These are phyloP conservation scores for Rhodotorula graminis DNA, from an alignment of 768 basidiomycete species.

Conservation along the genomic window DNA sequence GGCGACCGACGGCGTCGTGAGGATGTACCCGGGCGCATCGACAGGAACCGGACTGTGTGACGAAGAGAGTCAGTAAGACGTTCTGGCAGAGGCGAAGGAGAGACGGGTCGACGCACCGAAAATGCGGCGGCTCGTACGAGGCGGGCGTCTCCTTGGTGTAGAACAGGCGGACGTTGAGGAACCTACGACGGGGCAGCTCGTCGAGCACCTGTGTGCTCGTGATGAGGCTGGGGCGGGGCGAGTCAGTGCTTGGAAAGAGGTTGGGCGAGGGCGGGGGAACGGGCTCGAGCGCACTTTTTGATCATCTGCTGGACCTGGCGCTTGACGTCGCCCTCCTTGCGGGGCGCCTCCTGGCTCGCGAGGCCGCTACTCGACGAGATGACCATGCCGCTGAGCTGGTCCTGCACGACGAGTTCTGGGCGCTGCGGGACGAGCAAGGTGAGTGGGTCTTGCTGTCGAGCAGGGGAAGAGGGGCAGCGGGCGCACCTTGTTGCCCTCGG, in stretches of 20 bases:
- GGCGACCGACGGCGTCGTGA: constrained; percentile 22
- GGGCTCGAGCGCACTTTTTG: constrained; percentile 52
- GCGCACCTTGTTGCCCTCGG: constrained; percentile 23
- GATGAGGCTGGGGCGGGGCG: constrained; percentile 16
- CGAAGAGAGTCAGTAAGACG: background rate
- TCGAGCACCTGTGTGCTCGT: constrained; percentile 34
- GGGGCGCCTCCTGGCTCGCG: background rate
- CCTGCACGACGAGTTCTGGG: constrained; percentile 31
- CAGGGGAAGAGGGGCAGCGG: background rate
- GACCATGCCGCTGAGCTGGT: constrained; percentile 34
- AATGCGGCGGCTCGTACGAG: constrained; percentile 79
- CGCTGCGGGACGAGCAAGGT: background rate
- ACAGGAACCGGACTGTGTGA: background rate
- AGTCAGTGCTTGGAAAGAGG: background rate
- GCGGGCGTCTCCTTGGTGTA: constrained; percentile 73
- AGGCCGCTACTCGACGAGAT: background rate
- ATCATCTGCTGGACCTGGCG: constrained; percentile 58
- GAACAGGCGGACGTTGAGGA: constrained; percentile 80
- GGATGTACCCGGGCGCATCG: constrained; percentile 15
- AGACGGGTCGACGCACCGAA: constrained; percentile 44
- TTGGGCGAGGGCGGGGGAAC: background rate
- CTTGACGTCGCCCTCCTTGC: constrained; percentile 31
- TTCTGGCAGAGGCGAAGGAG: too few species aligned
- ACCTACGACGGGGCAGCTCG: constrained; percentile 60
- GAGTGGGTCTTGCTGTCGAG: background rate